Conservation (phyloP, 768 basidiomycete genomes). For the Astraeus odoratus region DNA sequence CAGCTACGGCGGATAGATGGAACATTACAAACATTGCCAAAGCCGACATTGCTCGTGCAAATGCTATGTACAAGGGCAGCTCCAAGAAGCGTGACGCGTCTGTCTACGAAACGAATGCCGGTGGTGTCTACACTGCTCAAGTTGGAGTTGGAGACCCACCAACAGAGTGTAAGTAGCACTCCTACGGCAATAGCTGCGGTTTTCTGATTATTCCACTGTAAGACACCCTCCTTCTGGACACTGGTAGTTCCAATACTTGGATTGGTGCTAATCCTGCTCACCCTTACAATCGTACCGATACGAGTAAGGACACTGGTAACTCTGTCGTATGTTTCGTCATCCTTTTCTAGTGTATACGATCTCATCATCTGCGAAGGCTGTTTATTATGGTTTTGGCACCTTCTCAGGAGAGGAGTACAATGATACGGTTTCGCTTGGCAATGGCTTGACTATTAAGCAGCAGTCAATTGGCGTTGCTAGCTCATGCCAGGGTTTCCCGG, state of each 20-base stretch:
- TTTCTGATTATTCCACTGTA: conserved; percentile 32
- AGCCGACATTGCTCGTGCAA: neutral
- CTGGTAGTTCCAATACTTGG: conserved; percentile 64
- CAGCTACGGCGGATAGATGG: neutral
- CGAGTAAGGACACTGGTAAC: conserved; percentile 40
- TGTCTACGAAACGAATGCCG: conserved; percentile 41
- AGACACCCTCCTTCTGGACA: neutral
- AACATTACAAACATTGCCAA: neutral
- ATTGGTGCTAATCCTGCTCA: conserved; percentile 39
- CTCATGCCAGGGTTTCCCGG: neutral
- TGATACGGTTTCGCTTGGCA: conserved; percentile 10
- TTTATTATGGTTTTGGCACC: conserved; percentile 53
- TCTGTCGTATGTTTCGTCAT: conserved; percentile 35
- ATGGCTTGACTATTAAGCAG: conserved; percentile 7
- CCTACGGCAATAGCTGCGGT: conserved; percentile 43
- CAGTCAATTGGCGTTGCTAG: conserved; percentile 31
- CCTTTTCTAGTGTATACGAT: neutral
- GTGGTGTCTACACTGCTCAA: neutral
- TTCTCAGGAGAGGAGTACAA: conserved; percentile 38
- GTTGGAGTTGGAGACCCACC: neutral
- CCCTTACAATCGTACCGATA: conserved; percentile 40
- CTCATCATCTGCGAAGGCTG: conserved; percentile 27
- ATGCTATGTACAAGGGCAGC: neutral
- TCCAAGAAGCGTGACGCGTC: neutral
- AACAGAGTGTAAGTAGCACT: conserved; percentile 23